Percentiles rank a stretch among this genome's conserved stretches.
Evolutionary conservation across 257 asterid species (phyloP).

Genomic region (Plectranthus barbatus): DNA sequence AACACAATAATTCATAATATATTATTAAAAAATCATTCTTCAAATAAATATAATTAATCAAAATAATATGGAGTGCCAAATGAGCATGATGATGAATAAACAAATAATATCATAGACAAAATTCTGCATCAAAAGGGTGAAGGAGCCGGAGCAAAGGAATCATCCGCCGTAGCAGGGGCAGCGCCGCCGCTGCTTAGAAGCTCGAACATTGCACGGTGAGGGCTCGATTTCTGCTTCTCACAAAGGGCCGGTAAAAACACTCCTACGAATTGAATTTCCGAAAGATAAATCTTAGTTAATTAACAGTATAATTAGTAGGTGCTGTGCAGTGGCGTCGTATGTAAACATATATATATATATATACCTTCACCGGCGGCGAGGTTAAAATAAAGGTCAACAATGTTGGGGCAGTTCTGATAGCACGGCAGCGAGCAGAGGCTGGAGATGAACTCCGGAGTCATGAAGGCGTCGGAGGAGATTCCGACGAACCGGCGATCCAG

Average conservation of each 20-base stretch:
- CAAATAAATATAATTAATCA: too few relatives aligned
- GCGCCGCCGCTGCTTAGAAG: slow-evolving; percentile 42
- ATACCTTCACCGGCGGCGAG: slow-evolving; percentile 83
- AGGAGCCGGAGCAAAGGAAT: slow-evolving; percentile 17
- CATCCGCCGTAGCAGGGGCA: slow-evolving; percentile 11
- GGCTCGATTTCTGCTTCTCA: slow-evolving; percentile 33
- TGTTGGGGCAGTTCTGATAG: slow-evolving; percentile 52
- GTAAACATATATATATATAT: too few relatives aligned
- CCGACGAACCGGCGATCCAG: slow-evolving; percentile 51
- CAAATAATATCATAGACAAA: too few relatives aligned
- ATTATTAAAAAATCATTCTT: too few relatives aligned
- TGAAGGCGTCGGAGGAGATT: slow-evolving; percentile 69
- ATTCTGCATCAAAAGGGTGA: slow-evolving; percentile 3
- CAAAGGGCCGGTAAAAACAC: slow-evolving; percentile 54
- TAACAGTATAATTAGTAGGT: too few relatives aligned
- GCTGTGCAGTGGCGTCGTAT: too few relatives aligned
- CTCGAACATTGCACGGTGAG: slow-evolving; percentile 54
- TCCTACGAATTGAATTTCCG: slow-evolving; percentile 31
- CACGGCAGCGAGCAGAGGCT: slow-evolving; percentile 64
- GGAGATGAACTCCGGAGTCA: slow-evolving; percentile 38
- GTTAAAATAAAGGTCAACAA: slow-evolving; percentile 62
- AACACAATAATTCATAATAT: too few relatives aligned
- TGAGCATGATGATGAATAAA: too few relatives aligned
- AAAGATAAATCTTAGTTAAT: background rate
- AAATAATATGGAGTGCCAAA: too few relatives aligned